Base-by-base conservation (phyloP, 2,329 filamentous ascomycete species). In the Herpomyces periplanetae region DNA sequence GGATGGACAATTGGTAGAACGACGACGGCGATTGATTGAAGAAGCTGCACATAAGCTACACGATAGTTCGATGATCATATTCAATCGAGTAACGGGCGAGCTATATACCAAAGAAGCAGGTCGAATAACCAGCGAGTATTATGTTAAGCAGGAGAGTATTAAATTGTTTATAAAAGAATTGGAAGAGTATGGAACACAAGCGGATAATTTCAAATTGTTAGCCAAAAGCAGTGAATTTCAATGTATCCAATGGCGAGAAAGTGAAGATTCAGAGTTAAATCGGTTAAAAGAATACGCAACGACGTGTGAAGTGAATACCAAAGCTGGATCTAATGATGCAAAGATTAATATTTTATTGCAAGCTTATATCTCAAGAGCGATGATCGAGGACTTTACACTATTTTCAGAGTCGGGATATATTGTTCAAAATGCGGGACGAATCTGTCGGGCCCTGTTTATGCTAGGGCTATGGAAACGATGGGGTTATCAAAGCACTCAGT, bases 171-270 rank as follows among this genome's bases (percentile, higher is more conserved):
- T 91, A 37, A 55, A 56, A 3, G 63, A 80, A 60, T 91, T 96
- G 80, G 51, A 52, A 20, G 60, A 69, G 2, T 53, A 58, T 11
- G 60, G 69, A 5, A 69, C 64, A 0, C 80, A 96, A 39, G 71
- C 71, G 4, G 80, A 96, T 32, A 61, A 88, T 17, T 44, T 96
- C 20, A 66, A 64, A 32, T 91, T 96, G 71, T 71, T 96, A 32
- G 73, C 69, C 28, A 71, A 80, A 64, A 87, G 73, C 34, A 71
- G 73, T 27, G 80, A 96, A 36, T 96, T 96, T 29, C 71, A 91
- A 41, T 87, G 96, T 27, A 66, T 96, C 16, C 73, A 88, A 33
- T 71, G 65, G 3, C 50, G 84, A 25, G 80, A 96, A 21, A 80
- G 44, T 19, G 84, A 96, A 38, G 60, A 63, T 22, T 65, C 73